Evolutionary conservation across 2,329 filamentous ascomycete species (phyloP), one percentile per base, ranked within the genome.

Genomic region (Penicillium sclerotigenum): DNA sequence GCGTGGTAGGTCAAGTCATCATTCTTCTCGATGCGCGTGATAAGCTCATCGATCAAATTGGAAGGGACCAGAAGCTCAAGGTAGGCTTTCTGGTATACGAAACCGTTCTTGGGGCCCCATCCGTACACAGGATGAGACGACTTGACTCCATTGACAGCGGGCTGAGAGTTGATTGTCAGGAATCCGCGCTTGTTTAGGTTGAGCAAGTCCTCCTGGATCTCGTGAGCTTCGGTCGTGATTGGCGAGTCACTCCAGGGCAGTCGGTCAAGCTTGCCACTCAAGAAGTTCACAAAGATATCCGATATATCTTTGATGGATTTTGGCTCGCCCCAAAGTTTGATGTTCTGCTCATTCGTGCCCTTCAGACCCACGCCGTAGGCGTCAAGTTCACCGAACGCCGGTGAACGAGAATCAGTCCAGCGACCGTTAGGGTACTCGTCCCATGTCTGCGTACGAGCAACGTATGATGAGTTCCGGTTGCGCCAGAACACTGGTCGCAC

Each of bases 401-500:
- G 94, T 56, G 93, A 97, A 62, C 94, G 85, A 50, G 92, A 93
- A 75, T 99, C 94, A 76, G 94, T 95, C 94, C 94, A 99, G 74
- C 94, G 89, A 45, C 94, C 94, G 80, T 99, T 99, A 54, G 94
- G 94, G 68, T 97, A 99, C 74, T 99, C 94, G 68, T 99, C 94
- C 94, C 94, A 99, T 65, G 97, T 93, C 72, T 97, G 92, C 0
- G 94, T 99, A 53, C 94, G 90, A 54, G 91, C 87, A 53, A 99
- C 87, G 68, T 99, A 99, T 4, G 92, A 96, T 71, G 94, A 91
- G 76, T 96, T 94, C 56, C 94, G 86, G 77, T 97, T 97, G 66
- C 93, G 87, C 94, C 94, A 99, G 82, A 99, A 99, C 65, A 99
- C 96, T 33, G 94, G 94, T 51, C 94, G 90, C 41, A 99, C 94